Conservation (phyloP, 2,329 filamentous ascomycete species). For the Fusarium keratoplasticum region DNA sequence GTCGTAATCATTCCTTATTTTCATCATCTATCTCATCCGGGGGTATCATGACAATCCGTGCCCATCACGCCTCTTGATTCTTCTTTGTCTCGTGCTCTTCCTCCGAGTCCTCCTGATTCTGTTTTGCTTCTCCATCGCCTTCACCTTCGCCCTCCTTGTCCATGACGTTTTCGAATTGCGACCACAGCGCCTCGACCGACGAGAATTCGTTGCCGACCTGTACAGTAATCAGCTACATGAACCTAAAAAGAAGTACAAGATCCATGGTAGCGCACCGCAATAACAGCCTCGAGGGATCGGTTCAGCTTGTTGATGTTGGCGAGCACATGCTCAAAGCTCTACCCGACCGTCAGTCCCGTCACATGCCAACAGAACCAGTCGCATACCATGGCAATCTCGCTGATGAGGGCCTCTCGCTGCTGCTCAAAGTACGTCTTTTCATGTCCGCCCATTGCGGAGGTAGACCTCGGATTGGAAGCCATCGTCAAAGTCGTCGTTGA, state of each 20-base stretch:
- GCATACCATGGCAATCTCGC: constrained; percentile 77
- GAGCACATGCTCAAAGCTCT: constrained; percentile 89
- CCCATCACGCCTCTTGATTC: constrained; percentile 26
- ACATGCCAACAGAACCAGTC: too few species aligned
- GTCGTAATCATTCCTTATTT: not conserved
- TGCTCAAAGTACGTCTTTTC: constrained; percentile 78
- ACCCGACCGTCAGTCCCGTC: not conserved
- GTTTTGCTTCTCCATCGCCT: constrained; percentile 26
- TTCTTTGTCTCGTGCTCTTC: constrained; percentile 25
- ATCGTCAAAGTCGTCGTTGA: constrained; percentile 39
- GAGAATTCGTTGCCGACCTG: constrained; percentile 95
- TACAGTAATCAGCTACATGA: not conserved
- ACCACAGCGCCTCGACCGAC: constrained; percentile 97
- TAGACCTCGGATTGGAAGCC: constrained; percentile 47
- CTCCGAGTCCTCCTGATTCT: constrained; percentile 22
- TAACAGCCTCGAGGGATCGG: constrained; percentile 89
- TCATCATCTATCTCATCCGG: constrained; percentile 1
- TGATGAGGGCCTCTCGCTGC: constrained; percentile 77
- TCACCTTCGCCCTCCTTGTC: constrained; percentile 71
- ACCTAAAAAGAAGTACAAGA: too few species aligned
- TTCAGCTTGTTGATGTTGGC: constrained; percentile 97
- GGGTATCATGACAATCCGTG: constrained; percentile 35
- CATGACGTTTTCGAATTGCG: constrained; percentile 97
- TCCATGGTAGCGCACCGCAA: constrained; percentile 67
- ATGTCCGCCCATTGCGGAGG: constrained; percentile 45